phyloP scores from a whole-genome alignment of 345 rosid genomes.

The Eucalyptus cloeziana region DNA sequence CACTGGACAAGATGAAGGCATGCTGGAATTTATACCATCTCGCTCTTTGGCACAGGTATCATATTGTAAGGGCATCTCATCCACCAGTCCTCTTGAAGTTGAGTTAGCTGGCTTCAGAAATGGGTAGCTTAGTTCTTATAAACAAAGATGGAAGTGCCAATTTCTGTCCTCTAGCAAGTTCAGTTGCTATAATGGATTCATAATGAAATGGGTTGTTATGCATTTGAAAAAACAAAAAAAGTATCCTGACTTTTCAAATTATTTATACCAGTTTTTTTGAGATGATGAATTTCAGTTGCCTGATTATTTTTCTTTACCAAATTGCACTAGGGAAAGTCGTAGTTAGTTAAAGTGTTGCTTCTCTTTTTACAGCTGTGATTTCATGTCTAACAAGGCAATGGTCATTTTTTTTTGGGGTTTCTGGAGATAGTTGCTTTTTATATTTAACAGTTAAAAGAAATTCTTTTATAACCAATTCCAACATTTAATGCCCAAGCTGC shows the following conservation, averaged over 20 bases:
- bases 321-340: neutral
- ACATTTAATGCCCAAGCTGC: neutral
- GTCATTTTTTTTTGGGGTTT: neutral
- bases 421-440: neutral
- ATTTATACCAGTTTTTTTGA: neutral
- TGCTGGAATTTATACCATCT: slow-evolving; percentile 96
- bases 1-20: slow-evolving; percentile 97
- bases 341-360: neutral
- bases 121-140: neutral
- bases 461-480: neutral
- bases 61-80: neutral
- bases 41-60: slow-evolving; percentile 85
- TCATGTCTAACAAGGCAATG: neutral
- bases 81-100: neutral
- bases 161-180: neutral
- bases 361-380: neutral
- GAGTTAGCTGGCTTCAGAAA: neutral
- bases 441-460: neutral
- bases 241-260: neutral
- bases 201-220: neutral
- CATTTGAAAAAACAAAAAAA: neutral
- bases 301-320: neutral
- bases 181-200: neutral
- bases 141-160: neutral
- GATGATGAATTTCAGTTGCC: neutral